These are phyloP conservation scores for Byssothecium circinans DNA, from an alignment of 2,329 filamentous ascomycete species.

Conservation along the genomic window DNA sequence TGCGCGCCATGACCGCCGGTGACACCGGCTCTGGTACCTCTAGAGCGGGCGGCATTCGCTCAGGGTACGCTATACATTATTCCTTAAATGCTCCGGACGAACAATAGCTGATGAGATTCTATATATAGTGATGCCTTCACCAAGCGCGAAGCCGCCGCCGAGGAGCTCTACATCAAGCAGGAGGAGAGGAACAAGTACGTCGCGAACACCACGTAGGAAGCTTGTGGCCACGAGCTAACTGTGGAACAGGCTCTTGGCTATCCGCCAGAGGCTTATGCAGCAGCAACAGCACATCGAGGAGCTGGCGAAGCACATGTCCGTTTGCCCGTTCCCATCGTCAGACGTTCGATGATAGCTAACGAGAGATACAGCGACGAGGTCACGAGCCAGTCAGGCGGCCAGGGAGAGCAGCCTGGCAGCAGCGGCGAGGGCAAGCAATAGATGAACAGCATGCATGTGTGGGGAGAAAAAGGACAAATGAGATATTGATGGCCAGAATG, in stretches of 20 bases:
- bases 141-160: slow-evolving; percentile 83
- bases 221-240: slow-evolving; percentile 17
- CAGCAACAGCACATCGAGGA: slow-evolving; percentile 84
- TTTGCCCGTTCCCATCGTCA: slow-evolving; percentile 15
- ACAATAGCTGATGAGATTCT: slow-evolving; percentile 9
- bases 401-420: slow-evolving; percentile 59
- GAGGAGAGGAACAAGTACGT: slow-evolving; percentile 82
- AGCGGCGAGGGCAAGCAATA: slow-evolving; percentile 1
- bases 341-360: slow-evolving; percentile 14
- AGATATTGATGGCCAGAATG: neutral
- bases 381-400: slow-evolving; percentile 70
- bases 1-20: slow-evolving; percentile 49
- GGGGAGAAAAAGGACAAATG: neutral
- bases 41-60: slow-evolving; percentile 44
- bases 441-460: neutral
- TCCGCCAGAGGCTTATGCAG: slow-evolving; percentile 69
- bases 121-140: slow-evolving; percentile 80
- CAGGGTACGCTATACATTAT: slow-evolving; percentile 31
- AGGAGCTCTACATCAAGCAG: slow-evolving; percentile 81
- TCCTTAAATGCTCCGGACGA: neutral
- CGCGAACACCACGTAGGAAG: neutral
- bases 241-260: slow-evolving; percentile 62
- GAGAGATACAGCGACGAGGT: slow-evolving; percentile 67
- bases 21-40: slow-evolving; percentile 49
- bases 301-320: slow-evolving; percentile 84